These are phyloP conservation scores for Fremontodendron californicum DNA, from an alignment of 345 rosid species.

Conservation along the genomic window DNA sequence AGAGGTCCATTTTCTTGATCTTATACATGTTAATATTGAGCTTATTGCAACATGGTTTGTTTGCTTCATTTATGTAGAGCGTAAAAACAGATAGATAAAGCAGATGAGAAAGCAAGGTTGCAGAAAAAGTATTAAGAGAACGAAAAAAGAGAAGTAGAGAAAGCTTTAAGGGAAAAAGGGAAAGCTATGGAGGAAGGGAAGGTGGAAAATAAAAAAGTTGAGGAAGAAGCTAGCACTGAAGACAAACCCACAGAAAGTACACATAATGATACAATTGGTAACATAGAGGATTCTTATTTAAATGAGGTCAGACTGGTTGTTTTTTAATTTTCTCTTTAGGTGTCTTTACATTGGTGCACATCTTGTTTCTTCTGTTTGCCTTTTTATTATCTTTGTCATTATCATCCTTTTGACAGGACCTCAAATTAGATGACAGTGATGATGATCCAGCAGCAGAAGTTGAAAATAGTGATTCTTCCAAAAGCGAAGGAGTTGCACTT, in stretches of 20 bases:
- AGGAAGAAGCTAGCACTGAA: slow-evolving; percentile 24
- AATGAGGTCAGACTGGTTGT: slow-evolving; percentile 46
- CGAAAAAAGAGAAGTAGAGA: slow-evolving; percentile 65
- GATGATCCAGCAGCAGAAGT: too few species aligned
- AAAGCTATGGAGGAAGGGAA: slow-evolving; percentile 32
- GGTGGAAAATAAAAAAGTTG: slow-evolving; percentile 29
- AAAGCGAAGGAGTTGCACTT: slow-evolving; percentile 26
- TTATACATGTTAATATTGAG: neutral
- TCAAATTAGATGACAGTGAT: slow-evolving; percentile 21
- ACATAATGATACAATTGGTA: slow-evolving; percentile 43
- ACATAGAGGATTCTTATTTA: slow-evolving; percentile 41
- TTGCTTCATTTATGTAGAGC: slow-evolving; percentile 39
- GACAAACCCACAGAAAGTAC: slow-evolving; percentile 28
- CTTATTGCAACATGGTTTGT: slow-evolving; percentile 8
- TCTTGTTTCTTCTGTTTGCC: neutral
- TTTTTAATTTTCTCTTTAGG: neutral
- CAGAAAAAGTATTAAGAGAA: slow-evolving; percentile 75
- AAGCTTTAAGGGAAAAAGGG: slow-evolving; percentile 34
- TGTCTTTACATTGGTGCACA: neutral
- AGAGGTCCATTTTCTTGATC: neutral
- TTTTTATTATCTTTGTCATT: slow-evolving; percentile 9
- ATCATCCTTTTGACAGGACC: slow-evolving; percentile 20
- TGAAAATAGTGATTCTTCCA: slow-evolving; percentile 26
- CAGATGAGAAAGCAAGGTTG: slow-evolving; percentile 65
- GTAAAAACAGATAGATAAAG: slow-evolving; percentile 73